phyloP scores from a whole-genome alignment of 768 basidiomycete species.

The Rossbeevera mucosa region DNA sequence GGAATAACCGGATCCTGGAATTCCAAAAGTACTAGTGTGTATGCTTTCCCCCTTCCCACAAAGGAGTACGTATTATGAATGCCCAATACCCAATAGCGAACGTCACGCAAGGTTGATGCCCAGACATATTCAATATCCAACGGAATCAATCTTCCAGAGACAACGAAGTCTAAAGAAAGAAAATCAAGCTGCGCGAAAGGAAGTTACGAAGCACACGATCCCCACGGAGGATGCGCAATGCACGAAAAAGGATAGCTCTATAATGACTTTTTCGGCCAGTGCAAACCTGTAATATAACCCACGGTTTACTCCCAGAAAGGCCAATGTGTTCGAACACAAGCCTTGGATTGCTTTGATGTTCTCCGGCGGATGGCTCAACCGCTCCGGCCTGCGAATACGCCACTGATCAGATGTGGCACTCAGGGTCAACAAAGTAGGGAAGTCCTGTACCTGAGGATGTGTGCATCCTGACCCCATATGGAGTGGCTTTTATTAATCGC shows the following conservation, averaged over 20 bases:
- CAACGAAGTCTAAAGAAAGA: constrained; percentile 21
- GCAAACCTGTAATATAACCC: constrained; percentile 63
- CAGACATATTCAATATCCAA: neutral
- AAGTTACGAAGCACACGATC: constrained; percentile 8
- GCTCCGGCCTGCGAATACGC: constrained; percentile 41
- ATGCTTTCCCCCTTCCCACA: neutral
- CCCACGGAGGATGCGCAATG: constrained; percentile 2
- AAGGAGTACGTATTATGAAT: constrained; percentile 1
- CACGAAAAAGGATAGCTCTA: constrained; percentile 7
- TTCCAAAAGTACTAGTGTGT: constrained; percentile 20
- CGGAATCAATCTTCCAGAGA: constrained; percentile 7
- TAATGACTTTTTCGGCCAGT: constrained; percentile 48
- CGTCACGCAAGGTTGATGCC: constrained; percentile 2
- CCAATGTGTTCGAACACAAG: constrained; percentile 49
- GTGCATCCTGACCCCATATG: constrained; percentile 67
- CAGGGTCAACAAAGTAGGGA: constrained; percentile 22
- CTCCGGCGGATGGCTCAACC: constrained; percentile 43
- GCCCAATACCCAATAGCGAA: neutral
- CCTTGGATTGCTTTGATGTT: constrained; percentile 42
- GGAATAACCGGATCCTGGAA: constrained; percentile 57
- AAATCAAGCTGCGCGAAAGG: constrained; percentile 8
- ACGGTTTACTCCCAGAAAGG: constrained; percentile 56
- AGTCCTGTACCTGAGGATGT: constrained; percentile 47
- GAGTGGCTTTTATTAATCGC: constrained; percentile 51
- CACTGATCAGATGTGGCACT: constrained; percentile 18